These are phyloP conservation scores for Stagonosporopsis chrysanthemi DNA, from an alignment of 2,329 filamentous ascomycete species.

Conservation along the genomic window DNA sequence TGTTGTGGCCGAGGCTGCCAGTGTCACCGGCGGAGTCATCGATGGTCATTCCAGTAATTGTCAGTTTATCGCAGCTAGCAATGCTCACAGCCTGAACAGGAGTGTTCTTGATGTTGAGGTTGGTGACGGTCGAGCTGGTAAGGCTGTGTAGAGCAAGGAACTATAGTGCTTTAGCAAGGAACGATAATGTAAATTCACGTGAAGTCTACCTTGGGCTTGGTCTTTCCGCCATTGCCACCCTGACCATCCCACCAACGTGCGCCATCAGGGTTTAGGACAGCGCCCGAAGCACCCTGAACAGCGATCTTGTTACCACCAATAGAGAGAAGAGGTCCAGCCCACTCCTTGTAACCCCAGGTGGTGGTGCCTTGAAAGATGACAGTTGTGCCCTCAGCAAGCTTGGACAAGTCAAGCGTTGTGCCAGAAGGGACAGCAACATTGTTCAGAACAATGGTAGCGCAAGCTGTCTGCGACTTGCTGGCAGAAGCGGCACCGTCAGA, in stretches of 20 bases:
- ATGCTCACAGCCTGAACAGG: constrained; percentile 62
- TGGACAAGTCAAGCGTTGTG: constrained; percentile 64
- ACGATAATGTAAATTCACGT: too few relatives aligned
- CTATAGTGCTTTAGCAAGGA: constrained; percentile 10
- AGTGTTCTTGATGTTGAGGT: constrained; percentile 61
- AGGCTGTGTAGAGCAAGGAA: constrained; percentile 65
- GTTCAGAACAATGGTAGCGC: constrained; percentile 63
- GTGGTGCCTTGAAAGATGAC: constrained; percentile 71
- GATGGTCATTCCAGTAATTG: constrained; percentile 60
- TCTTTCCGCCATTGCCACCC: constrained; percentile 55
- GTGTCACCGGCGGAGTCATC: constrained; percentile 63
- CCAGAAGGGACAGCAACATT: constrained; percentile 65
- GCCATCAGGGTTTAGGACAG: constrained; percentile 65
- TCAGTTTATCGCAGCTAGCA: constrained; percentile 54
- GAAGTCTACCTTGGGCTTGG: constrained; percentile 36
- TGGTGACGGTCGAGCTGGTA: constrained; percentile 58
- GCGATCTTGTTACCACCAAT: constrained; percentile 66
- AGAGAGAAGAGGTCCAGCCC: constrained; percentile 68
- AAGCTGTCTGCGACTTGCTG: constrained; percentile 57
- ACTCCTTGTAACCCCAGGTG: constrained; percentile 70
- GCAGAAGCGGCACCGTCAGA: constrained; percentile 54
- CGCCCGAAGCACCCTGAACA: constrained; percentile 64
- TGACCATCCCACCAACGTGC: constrained; percentile 61
- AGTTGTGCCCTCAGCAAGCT: constrained; percentile 58
- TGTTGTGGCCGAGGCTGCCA: constrained; percentile 54